Evolutionary conservation across 495 filamentous ascomycete genomes (phyloP).

Genomic region (Hyaloscypha finlandica): DNA sequence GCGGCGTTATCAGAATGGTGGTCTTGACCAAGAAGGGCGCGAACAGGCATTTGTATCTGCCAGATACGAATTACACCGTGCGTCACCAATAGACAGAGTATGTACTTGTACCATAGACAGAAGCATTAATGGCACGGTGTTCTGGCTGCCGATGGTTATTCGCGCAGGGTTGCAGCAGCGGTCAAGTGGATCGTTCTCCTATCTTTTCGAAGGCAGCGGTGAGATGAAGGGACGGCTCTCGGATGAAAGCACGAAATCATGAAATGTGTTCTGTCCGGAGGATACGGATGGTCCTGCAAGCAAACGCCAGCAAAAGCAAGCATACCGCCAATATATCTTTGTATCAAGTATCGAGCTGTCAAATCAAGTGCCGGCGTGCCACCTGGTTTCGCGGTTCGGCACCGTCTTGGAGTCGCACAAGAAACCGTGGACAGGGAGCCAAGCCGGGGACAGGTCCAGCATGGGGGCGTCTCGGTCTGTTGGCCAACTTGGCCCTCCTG

Average conservation of each 20-base stretch:
- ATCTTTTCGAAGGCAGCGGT: slow-evolving; percentile 16
- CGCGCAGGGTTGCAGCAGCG: slow-evolving; percentile 19
- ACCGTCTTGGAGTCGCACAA: slow-evolving; percentile 1
- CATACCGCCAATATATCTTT: neutral
- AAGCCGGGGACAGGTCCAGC: neutral
- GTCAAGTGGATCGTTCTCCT: slow-evolving; percentile 3
- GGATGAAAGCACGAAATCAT: neutral
- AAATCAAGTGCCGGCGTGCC: neutral
- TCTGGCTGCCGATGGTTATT: slow-evolving; percentile 10
- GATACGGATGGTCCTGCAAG: neutral
- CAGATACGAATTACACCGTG: slow-evolving; percentile 77
- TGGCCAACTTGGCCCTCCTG: neutral
- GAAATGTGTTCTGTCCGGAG: neutral
- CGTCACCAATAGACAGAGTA: slow-evolving; percentile 31
- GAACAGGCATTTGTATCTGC: slow-evolving; percentile 84
- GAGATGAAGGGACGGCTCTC: slow-evolving; percentile 9
- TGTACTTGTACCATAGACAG: slow-evolving; percentile 29
- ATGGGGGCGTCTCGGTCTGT: neutral
- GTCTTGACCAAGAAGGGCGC: slow-evolving; percentile 89
- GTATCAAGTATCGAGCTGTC: neutral
- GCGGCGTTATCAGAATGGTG: slow-evolving; percentile 96
- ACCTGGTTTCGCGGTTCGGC: neutral
- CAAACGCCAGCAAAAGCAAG: neutral
- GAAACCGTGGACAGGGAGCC: neutral
- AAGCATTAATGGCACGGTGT: slow-evolving; percentile 34